Percentiles rank a stretch among this genome's conserved stretches.
Conservation (phyloP, 179 eudicot genomes). For the Silene vulgaris region DNA sequence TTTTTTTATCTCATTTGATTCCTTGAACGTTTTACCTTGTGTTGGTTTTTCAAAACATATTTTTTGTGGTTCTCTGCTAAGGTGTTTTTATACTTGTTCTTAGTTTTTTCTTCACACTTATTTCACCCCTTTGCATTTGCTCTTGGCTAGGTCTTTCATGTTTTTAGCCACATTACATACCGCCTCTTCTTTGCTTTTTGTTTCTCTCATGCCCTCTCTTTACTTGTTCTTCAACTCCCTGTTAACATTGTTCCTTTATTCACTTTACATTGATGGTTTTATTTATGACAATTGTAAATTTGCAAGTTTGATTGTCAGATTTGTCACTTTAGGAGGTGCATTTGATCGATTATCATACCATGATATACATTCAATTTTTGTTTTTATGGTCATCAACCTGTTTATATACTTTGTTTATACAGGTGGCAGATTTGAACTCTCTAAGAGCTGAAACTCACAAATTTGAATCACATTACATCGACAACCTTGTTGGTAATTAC, state of each 20-base stretch:
- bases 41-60: too few relatives aligned
- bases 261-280: neutral
- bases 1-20: too few relatives aligned
- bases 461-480: constrained; percentile 79
- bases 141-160: too few relatives aligned
- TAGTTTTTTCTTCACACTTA: too few relatives aligned
- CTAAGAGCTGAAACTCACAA: constrained; percentile 83
- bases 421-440: constrained; percentile 74
- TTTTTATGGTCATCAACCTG: neutral
- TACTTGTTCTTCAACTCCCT: neutral
- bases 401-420: constrained; percentile 20
- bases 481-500: constrained; percentile 77
- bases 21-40: too few relatives aligned
- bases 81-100: too few relatives aligned
- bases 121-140: too few relatives aligned
- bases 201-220: neutral
- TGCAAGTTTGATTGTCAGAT: too few relatives aligned
- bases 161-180: too few relatives aligned
- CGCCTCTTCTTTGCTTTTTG: neutral
- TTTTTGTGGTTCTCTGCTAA: too few relatives aligned
- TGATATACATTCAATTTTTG: neutral
- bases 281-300: neutral
- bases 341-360: neutral
- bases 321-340: neutral
- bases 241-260: neutral